A percentile compares a stretch with the other conserved stretches of the same genome.
phyloP scores from a whole-genome alignment of 2,329 filamentous ascomycete genomes.

The Tolypocladium tropicale region DNA sequence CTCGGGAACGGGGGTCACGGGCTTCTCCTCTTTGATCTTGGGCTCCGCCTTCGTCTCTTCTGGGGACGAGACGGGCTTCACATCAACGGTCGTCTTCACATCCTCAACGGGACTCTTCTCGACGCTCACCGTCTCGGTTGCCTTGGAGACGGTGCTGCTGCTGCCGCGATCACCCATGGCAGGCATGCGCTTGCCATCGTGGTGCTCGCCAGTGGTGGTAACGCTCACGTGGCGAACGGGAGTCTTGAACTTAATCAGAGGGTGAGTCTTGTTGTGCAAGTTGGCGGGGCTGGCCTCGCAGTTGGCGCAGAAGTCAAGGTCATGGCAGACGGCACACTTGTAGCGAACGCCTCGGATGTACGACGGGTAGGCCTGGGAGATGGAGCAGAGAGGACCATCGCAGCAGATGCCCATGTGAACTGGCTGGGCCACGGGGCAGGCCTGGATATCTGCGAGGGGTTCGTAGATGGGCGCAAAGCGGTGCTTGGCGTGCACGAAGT shows the following conservation, averaged over 20 bases:
- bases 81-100: constrained; percentile 64
- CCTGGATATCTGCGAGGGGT: constrained; percentile 33
- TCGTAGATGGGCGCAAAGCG: constrained; percentile 85
- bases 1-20: constrained; percentile 2
- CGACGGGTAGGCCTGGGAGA: constrained; percentile 38
- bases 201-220: constrained; percentile 71
- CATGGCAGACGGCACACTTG: constrained; percentile 94
- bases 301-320: constrained; percentile 87
- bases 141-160: constrained; percentile 30
- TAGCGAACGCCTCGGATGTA: constrained; percentile 86
- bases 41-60: constrained; percentile 18
- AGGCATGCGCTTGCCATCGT: constrained; percentile 52
- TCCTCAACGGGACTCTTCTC: constrained; percentile 37
- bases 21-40: constrained; percentile 13
- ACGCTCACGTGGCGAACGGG: constrained; percentile 82
- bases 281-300: constrained; percentile 85
- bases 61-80: constrained; percentile 49
- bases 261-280: constrained; percentile 88
- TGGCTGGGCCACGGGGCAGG: constrained; percentile 15
- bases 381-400: constrained; percentile 79
- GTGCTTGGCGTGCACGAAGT: constrained; percentile 66
- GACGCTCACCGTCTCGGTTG: constrained; percentile 32
- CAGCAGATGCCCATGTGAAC: constrained; percentile 84
- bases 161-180: constrained; percentile 56
- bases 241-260: constrained; percentile 93